Conservation (phyloP, 495 filamentous ascomycete species). For the Penicillium goetzii region DNA sequence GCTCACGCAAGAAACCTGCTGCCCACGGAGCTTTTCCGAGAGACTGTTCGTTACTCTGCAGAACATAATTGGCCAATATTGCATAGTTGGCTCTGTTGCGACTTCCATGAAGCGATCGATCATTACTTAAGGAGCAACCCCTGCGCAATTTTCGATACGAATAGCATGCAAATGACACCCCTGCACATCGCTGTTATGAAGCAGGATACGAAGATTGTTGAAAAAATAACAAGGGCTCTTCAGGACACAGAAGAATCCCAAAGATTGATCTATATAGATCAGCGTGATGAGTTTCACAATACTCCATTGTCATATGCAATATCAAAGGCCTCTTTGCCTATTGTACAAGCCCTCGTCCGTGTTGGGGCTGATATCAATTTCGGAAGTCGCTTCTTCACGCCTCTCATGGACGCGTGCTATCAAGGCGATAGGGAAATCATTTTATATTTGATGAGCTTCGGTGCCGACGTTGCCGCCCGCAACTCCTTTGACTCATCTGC, state of each 20-base stretch:
- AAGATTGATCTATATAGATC: conserved; percentile 4
- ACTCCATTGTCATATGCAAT: background rate
- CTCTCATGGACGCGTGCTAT: conserved; percentile 5
- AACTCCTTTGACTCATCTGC: conserved; percentile 1
- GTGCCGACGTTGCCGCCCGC: background rate
- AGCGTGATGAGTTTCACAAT: background rate
- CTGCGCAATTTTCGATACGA: conserved; percentile 9
- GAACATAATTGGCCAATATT: conserved; percentile 2
- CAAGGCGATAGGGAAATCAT: background rate
- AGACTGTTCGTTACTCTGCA: background rate
- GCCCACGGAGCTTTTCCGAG: background rate
- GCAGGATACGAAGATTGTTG: conserved; percentile 3
- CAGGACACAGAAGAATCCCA: background rate
- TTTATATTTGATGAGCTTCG: background rate
- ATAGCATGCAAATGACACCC: conserved; percentile 1
- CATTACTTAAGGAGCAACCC: background rate
- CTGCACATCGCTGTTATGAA: conserved; percentile 2
- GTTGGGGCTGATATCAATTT: too few species aligned
- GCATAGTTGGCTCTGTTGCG: background rate
- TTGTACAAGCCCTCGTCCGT: too few species aligned
- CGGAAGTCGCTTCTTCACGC: background rate
- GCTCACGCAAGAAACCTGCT: background rate
- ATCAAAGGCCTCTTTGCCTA: background rate
- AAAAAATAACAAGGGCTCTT: background rate
- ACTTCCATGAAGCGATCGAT: background rate